Evolutionary conservation across 441 rosid species (phyloP), one percentile per base, ranked within the genome.

Genomic region (Arabidopsis lyrata): DNA sequence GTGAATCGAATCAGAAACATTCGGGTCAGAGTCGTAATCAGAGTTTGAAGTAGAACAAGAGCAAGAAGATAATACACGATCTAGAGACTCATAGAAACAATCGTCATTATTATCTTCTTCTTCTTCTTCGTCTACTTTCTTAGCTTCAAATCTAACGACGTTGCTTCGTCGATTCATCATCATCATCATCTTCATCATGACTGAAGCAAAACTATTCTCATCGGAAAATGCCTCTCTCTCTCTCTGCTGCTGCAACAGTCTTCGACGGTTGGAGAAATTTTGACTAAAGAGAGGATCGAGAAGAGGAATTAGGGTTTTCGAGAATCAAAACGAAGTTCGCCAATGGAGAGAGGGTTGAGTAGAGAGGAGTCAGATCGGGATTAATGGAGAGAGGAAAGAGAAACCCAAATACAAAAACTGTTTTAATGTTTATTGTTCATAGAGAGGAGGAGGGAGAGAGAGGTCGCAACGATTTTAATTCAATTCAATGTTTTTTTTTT

Each of bases 61-160:
- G 63, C 90, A 84, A 5, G 93, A 84, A 2, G 97, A 89, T 38
- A 86, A 87, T 52, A 89, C 82, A 80, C 99, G 98, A 81, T 95
- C 97, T 32, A 89, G 89, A 15, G 98, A 88, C 74, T 95, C 99
- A 74, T 88, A 95, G 80, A 92, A 95, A 61, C 81, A 80, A 69
- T 95, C 98, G 52, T 87, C 91, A 42, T 83, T 86, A 8, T 81
- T 87, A 2, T 83, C 83, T 39, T 84, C 83, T 29, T 77, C 68
- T 8, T 52, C 41, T 13, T 84, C 86, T 18, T 9, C 2, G 8
- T 42, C 48, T n/a, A n/a, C 16, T n/a, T 80, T 87, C 9, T 82
- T 83, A 3, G 82, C 76, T 54, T 71, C 57, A 7, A 67, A 62
- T 52, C 54, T 59, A 44, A 60, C 65, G 35, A 38, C 73, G 77